Percentiles rank a stretch among this genome's conserved stretches.
Evolutionary conservation across 345 rosid genomes (phyloP).

Genomic region (Pugionium cornutum): DNA sequence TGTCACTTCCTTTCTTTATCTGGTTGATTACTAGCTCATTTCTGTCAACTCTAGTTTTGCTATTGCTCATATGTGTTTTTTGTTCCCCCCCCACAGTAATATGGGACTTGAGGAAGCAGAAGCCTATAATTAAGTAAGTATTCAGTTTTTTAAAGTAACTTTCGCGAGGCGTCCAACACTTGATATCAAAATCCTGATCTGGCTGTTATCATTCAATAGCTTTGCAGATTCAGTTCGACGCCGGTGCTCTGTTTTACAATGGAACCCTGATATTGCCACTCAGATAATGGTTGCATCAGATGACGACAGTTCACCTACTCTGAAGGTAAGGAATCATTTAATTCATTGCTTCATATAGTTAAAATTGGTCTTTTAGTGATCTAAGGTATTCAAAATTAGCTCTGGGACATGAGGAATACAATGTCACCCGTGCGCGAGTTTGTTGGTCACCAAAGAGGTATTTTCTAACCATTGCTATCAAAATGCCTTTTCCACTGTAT

Average conservation of each 20-base stretch:
- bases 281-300: constrained; percentile 98
- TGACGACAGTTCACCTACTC: constrained; percentile 78
- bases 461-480: constrained; percentile 13
- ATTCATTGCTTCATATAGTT: constrained; percentile 13
- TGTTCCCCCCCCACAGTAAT: constrained; percentile 54
- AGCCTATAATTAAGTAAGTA: constrained; percentile 84
- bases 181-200: constrained; percentile 32
- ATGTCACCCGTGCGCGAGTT: constrained; percentile 89
- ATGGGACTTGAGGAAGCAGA: constrained; percentile 98
- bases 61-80: constrained; percentile 13
- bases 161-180: background rate
- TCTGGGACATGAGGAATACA: constrained; percentile 97
- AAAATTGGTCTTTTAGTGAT: constrained; percentile 25
- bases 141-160: constrained; percentile 10
- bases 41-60: constrained; percentile 7
- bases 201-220: constrained; percentile 49
- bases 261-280: constrained; percentile 98
- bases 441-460: constrained; percentile 93
- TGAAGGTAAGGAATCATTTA: constrained; percentile 57
- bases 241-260: constrained; percentile 96
- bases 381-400: constrained; percentile 54
- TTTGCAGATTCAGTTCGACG: constrained; percentile 88
- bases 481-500: background rate
- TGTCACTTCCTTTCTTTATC: background rate
- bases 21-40: background rate